phyloP scores from a whole-genome alignment of 2,329 filamentous ascomycete genomes.

The Fusarium verticillioides region DNA sequence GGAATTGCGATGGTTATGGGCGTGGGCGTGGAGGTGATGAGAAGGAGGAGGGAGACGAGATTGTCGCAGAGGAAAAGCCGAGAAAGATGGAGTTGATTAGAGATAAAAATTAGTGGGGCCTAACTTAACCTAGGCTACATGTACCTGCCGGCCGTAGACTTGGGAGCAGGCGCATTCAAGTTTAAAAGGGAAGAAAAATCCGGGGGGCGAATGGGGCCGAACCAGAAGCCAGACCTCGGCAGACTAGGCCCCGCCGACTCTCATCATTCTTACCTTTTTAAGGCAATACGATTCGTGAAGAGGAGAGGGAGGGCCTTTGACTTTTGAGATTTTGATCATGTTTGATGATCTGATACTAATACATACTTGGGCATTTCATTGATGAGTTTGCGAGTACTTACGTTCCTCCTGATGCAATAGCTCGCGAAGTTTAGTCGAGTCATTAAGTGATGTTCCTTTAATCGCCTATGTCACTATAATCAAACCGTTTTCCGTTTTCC shows the following conservation, averaged over 20 bases:
- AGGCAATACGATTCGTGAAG: slow-evolving; percentile 2
- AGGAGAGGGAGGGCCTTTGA: background rate
- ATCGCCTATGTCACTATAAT: background rate
- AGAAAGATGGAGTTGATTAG: slow-evolving; percentile 34
- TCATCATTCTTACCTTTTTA: slow-evolving; percentile 24
- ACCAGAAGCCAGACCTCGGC: slow-evolving; percentile 39
- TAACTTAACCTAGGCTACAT: slow-evolving; percentile 3
- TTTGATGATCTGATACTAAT: background rate
- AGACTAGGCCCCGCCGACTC: slow-evolving; percentile 22
- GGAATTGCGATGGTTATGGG: slow-evolving; percentile 4
- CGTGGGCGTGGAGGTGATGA: slow-evolving; percentile 10
- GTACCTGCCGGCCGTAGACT: background rate
- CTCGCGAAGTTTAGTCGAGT: background rate
- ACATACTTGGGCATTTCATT: background rate
- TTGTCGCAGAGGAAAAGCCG: slow-evolving; percentile 20
- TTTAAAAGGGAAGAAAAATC: slow-evolving; percentile 45
- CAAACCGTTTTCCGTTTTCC: slow-evolving; percentile 7
- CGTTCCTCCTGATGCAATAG: background rate
- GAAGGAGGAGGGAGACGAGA: slow-evolving; percentile 1
- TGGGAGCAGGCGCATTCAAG: slow-evolving; percentile 12
- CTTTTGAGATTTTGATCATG: background rate
- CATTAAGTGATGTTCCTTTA: background rate
- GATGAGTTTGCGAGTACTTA: background rate
- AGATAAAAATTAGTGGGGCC: slow-evolving; percentile 30
- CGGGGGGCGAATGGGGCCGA: slow-evolving; percentile 41